A percentile compares a stretch with the other conserved stretches of the same genome.
These are phyloP conservation scores for Saccharomyces jurei DNA, from an alignment of 805 yeast genomes.

Conservation along the genomic window DNA sequence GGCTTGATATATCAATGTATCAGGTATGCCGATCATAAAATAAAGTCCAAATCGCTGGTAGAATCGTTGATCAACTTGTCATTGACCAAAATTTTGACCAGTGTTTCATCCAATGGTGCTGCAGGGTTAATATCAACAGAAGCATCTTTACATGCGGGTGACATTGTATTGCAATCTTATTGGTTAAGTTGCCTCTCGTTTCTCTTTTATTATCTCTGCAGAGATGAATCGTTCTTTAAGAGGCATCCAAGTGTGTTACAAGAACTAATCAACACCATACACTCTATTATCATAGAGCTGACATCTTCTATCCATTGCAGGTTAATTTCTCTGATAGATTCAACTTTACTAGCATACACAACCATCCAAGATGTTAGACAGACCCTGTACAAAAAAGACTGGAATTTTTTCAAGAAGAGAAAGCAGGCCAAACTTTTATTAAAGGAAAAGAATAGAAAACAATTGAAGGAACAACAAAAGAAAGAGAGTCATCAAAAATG, in stretches of 20 bases:
- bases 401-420: conserved; percentile 48
- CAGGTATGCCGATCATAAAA: conserved; percentile 56
- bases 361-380: conserved; percentile 77
- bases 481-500: conserved; percentile 26
- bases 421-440: conserved; percentile 19
- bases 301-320: conserved; percentile 59
- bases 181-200: conserved; percentile 82
- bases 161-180: conserved; percentile 66
- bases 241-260: conserved; percentile 53
- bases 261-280: conserved; percentile 46
- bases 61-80: conserved; percentile 53
- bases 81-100: conserved; percentile 51
- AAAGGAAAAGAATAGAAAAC: conserved; percentile 9
- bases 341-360: conserved; percentile 64
- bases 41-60: conserved; percentile 43
- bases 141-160: conserved; percentile 34
- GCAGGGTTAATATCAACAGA: neutral
- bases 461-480: conserved; percentile 7
- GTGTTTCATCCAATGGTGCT: conserved; percentile 32
- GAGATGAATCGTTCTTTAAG: conserved; percentile 52
- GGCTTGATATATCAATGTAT: conserved; percentile 60
- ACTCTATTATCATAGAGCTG: conserved; percentile 56
- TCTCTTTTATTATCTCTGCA: conserved; percentile 65
- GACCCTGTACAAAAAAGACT: conserved; percentile 66
- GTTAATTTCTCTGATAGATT: conserved; percentile 49